Base-by-base conservation (phyloP, 306 rosid genomes). In the Begonia peltatifolia region DNA sequence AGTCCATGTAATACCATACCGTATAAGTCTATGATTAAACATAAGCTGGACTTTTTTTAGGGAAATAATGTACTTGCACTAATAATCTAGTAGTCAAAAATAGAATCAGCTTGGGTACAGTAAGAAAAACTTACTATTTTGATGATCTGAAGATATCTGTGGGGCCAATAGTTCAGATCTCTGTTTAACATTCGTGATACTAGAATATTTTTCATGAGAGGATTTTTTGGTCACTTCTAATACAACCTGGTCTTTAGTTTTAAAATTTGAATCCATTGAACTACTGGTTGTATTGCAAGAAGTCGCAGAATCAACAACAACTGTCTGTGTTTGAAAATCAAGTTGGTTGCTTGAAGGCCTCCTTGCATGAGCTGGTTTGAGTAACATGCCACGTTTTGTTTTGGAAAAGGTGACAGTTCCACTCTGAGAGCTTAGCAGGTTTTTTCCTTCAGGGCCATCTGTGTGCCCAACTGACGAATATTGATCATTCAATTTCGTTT, bases 341-440 rank as follows among this genome's bases (percentile, higher is more conserved):
- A 63, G 68, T 78, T 70, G 76, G 53, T 76, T 83, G 14, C 77
- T 76, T 51, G 95, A 83, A 49, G 88, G 79, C 71, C 74, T 73
- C 65, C 80, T 79, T 42, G 12, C 42, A 73, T 83, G 94, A 73
- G 84, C 79, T 38, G 99, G 99, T 65, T 56, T 90, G 67, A 86
- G 83, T 75, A 90, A 70, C 95, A 90, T 90, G 47, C 94, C 99
- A 36, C 84, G 95, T 58, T 74, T 90, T 66, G 88, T 86, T 76
- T 74, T 84, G 50, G 86, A 71, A 80, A 90, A 79, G 47, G 71
- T 69, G 57, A 76, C 59, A 42, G 82, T 60, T 69, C 83, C 99
- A 47, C 63, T 71, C 36, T 54, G 73, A 55, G 84, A 54, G 72
- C 72, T 75, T 46, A 67, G 46, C 0, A 64, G 62, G 63, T 78